Evolutionary conservation across 768 basidiomycete species (phyloP).

Genomic region (Dentipellis fragilis): DNA sequence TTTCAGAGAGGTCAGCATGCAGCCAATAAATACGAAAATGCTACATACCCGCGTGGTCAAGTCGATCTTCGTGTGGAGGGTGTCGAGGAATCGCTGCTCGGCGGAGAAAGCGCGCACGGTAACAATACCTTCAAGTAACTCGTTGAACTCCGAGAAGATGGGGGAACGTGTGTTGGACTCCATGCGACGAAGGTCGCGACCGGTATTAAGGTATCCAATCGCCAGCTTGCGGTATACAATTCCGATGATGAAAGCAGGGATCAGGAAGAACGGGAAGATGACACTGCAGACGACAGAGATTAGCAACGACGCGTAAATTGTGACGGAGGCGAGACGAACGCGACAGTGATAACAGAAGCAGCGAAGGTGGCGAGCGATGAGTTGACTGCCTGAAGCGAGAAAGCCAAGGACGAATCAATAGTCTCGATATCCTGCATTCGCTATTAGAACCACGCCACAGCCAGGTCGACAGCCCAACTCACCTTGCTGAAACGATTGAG

Average conservation of each 20-base stretch:
- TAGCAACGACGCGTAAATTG: constrained; percentile 4
- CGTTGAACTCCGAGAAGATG: constrained; percentile 76
- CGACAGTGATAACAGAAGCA: constrained; percentile 62
- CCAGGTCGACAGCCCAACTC: constrained; percentile 2
- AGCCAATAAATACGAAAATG: no score
- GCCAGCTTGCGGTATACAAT: constrained; percentile 62
- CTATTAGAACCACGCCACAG: neutral
- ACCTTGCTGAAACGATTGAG: constrained; percentile 78
- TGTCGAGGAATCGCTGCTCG: constrained; percentile 67
- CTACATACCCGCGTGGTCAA: constrained; percentile 57
- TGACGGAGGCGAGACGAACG: constrained; percentile 30
- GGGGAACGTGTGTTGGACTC: constrained; percentile 83
- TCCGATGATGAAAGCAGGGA: constrained; percentile 69
- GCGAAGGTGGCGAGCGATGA: constrained; percentile 69
- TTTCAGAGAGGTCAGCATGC: constrained; percentile 13
- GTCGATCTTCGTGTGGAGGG: constrained; percentile 65
- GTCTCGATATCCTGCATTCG: constrained; percentile 64
- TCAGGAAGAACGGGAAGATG: constrained; percentile 74
- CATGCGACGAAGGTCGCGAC: constrained; percentile 80
- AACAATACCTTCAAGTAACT: constrained; percentile 82
- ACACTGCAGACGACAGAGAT: constrained; percentile 27
- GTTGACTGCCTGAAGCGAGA: constrained; percentile 67
- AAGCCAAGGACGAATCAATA: constrained; percentile 64
- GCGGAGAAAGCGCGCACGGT: constrained; percentile 87
- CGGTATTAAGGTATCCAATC: constrained; percentile 67